A percentile compares a stretch with the other conserved stretches of the same genome.
Conservation (phyloP, 139 green algal genomes). For the Microglena sp. region DNA sequence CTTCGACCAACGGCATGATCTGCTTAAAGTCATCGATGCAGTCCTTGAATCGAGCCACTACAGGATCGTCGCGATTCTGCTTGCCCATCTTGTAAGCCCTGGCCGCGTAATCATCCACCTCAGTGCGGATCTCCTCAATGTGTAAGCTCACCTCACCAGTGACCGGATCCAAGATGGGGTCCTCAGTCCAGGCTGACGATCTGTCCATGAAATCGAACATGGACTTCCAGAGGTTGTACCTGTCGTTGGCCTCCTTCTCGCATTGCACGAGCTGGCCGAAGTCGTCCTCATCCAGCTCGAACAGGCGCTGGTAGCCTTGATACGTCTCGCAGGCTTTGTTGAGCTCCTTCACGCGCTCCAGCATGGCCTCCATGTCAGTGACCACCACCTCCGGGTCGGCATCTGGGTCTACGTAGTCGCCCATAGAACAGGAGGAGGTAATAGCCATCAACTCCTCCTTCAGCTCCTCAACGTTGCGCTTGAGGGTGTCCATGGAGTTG, state of each 20-base stretch:
- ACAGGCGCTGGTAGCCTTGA: constrained; percentile 30
- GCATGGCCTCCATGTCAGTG: constrained; percentile 29
- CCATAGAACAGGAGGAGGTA: constrained; percentile 18
- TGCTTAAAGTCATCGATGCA: constrained; percentile 67
- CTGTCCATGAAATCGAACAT: constrained; percentile 57
- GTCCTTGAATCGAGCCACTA: constrained; percentile 50
- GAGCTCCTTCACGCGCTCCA: constrained; percentile 24
- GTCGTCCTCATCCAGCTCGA: constrained; percentile 43
- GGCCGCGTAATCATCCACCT: constrained; percentile 51
- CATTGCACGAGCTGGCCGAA: constrained; percentile 28
- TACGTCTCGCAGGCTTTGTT: constrained; percentile 6
- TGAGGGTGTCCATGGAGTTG: constrained; percentile 40
- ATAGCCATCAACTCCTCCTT: constrained; percentile 50
- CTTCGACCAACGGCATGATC: constrained; percentile 44
- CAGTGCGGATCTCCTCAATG: constrained; percentile 42
- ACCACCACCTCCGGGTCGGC: constrained; percentile 36
- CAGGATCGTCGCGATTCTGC: constrained; percentile 20
- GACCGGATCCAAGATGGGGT: constrained; percentile 50
- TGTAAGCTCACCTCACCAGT: constrained; percentile 29
- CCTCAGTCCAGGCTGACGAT: constrained; percentile 51
- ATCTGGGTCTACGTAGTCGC: constrained; percentile 34
- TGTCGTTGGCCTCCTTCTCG: constrained; percentile 5
- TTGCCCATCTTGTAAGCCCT: constrained; percentile 62
- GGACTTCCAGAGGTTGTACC: constrained; percentile 46
- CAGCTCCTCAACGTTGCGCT: constrained; percentile 33